phyloP scores from a whole-genome alignment of 768 basidiomycete genomes.

The Peribolospora baueri region DNA sequence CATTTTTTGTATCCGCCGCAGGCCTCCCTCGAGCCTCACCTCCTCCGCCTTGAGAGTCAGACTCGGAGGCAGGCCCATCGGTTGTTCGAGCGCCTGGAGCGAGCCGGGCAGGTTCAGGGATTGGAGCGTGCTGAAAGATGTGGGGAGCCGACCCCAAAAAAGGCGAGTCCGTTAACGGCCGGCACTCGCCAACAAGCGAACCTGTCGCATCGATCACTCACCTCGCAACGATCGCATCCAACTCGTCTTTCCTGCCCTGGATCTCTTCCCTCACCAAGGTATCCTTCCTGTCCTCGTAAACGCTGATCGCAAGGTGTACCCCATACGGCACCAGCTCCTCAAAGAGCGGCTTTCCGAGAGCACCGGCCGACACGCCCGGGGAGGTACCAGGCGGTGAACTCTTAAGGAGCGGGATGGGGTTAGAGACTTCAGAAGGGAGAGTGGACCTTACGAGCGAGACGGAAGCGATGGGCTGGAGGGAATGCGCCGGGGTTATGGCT shows the following conservation, averaged over 20 bases:
- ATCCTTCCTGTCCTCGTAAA: slow-evolving; percentile 62
- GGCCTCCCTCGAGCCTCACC: slow-evolving; percentile 53
- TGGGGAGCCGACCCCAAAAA: not conserved
- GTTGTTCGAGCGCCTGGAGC: slow-evolving; percentile 64
- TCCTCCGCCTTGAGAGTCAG: slow-evolving; percentile 64
- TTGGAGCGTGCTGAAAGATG: slow-evolving; percentile 32
- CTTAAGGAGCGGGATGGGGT: slow-evolving; percentile 13
- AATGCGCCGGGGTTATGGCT: slow-evolving; percentile 47
- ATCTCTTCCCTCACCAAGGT: slow-evolving; percentile 47
- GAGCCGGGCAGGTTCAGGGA: slow-evolving; percentile 57
- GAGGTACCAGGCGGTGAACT: not conserved
- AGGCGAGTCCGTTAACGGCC: not conserved
- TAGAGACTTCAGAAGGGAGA: slow-evolving; percentile 23
- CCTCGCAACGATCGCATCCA: slow-evolving; percentile 39
- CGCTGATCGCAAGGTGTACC: slow-evolving; percentile 65
- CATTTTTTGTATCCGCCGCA: slow-evolving; percentile 39
- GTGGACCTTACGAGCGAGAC: slow-evolving; percentile 40
- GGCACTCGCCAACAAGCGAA: too few relatives aligned
- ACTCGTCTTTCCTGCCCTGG: slow-evolving; percentile 31
- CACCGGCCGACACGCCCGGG: not conserved
- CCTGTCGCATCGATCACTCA: slow-evolving; percentile 19
- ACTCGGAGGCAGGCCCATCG: slow-evolving; percentile 68
- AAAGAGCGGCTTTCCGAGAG: slow-evolving; percentile 32
- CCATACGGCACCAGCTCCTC: slow-evolving; percentile 59
- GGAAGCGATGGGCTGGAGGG: slow-evolving; percentile 39